These are phyloP conservation scores for Heliosperma pusillum DNA, from an alignment of 148 eudicot species.

Conservation along the genomic window DNA sequence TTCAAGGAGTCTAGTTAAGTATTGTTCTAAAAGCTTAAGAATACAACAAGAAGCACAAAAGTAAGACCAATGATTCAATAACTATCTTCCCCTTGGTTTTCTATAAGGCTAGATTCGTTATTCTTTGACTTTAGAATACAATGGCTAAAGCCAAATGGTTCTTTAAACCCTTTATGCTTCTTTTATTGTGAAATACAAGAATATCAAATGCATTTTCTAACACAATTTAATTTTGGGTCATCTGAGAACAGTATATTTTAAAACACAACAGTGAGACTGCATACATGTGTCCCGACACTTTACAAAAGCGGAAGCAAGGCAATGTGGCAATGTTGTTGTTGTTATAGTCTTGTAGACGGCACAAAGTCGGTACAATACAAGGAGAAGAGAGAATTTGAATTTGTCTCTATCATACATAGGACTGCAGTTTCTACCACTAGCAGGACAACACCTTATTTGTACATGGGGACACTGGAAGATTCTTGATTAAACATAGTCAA, in stretches of 20 bases:
- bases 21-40: background rate
- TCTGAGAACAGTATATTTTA: background rate
- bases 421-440: background rate
- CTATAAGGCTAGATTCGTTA: background rate
- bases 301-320: background rate
- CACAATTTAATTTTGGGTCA: background rate
- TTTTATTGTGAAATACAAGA: background rate
- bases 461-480: background rate
- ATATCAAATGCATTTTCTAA: background rate
- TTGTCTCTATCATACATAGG: background rate
- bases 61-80: background rate
- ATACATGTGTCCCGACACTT: too few relatives aligned
- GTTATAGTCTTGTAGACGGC: background rate
- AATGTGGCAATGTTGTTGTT: background rate
- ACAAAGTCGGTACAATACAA: background rate
- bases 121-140: background rate
- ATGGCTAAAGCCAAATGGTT: background rate
- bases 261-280: background rate
- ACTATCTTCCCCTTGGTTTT: background rate
- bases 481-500: background rate
- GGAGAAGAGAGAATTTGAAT: background rate
- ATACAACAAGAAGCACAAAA: background rate
- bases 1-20: background rate
- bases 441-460: background rate
- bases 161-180: background rate